Conservation (phyloP, 257 asterid species). For the Solanum virginianum region DNA sequence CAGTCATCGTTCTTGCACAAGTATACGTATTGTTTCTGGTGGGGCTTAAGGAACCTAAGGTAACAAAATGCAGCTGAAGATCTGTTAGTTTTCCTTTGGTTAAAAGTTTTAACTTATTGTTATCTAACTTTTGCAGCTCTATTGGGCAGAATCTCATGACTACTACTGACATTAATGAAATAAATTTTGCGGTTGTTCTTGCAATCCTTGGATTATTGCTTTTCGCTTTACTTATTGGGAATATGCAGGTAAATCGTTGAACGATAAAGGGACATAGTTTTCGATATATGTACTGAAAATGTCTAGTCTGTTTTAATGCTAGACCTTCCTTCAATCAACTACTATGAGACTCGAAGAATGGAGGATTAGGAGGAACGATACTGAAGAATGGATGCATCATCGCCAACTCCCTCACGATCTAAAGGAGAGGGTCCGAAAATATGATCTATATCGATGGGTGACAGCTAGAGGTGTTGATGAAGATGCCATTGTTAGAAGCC, state of each 20-base stretch:
- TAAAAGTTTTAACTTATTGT: neutral
- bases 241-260: conserved; percentile 52
- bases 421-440: conserved; percentile 40
- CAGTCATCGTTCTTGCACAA: conserved; percentile 21
- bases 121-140: conserved; percentile 33
- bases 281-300: neutral
- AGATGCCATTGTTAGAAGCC: conserved; percentile 31
- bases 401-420: conserved; percentile 50
- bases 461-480: conserved; percentile 60
- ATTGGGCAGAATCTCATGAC: conserved; percentile 55
- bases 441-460: conserved; percentile 47
- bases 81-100: neutral
- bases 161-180: conserved; percentile 44
- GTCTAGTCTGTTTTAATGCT: neutral
- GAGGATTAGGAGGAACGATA: conserved; percentile 55
- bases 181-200: conserved; percentile 40
- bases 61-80: neutral
- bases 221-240: conserved; percentile 61
- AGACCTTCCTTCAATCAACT: conserved; percentile 54
- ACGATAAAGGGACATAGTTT: neutral
- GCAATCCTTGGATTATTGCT: conserved; percentile 63
- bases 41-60: conserved; percentile 64
- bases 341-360: conserved; percentile 56
- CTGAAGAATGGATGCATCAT: conserved; percentile 71
- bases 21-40: conserved; percentile 59